Base-by-base conservation (phyloP, 1,284 basidiomycete species). In the Gyrodon tennesseensis region DNA sequence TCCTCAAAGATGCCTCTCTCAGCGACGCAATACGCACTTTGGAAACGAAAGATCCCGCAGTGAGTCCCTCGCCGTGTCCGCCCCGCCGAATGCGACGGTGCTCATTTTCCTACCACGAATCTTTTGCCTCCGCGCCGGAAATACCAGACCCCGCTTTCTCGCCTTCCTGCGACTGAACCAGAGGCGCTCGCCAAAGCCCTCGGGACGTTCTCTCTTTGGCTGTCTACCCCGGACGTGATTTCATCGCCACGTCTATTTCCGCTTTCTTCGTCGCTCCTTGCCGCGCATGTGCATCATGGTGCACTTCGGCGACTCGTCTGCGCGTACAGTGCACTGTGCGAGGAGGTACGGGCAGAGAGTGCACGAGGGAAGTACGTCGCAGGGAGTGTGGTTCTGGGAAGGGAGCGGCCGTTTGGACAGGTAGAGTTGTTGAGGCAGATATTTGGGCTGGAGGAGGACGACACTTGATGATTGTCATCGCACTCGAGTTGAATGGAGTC, bases 331-430 rank as follows among this genome's bases (percentile, higher is more conserved):
- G 76, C 81, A 66, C 79, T 96, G 3, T 93, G 90, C 70, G 87
- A 87, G 44, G 85, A 86, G 66, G 90, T 96, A 21, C 82, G 86
- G 73, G 91, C 92, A 48, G 73, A 73, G 59, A 93, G 94, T 56
- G 65, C 59, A 25, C 65, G 54, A 11, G 73, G 69, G 67, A 84
- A 82, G 72, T 98, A 96, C 74, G 94, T 97, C 77, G 94, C 94
- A 51, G 89, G 88, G 18, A 84, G 89, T 68, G 96, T 93, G n/a
- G 75, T 97, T 67, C 77, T 97, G 49, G 89, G 92, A n/a, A 85
- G 90, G 67, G 88, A 90, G 77, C 77, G 91, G 72, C 91, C 91
- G 21, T 93, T 92, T 78, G 91, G 91, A 59, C 89, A 90, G 73
- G 82, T 87, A 46, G 82, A 84, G 71, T 73, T 90, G 65, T 73